phyloP scores from a whole-genome alignment of 169 alveolate species.

The Nephromyces sp. region DNA sequence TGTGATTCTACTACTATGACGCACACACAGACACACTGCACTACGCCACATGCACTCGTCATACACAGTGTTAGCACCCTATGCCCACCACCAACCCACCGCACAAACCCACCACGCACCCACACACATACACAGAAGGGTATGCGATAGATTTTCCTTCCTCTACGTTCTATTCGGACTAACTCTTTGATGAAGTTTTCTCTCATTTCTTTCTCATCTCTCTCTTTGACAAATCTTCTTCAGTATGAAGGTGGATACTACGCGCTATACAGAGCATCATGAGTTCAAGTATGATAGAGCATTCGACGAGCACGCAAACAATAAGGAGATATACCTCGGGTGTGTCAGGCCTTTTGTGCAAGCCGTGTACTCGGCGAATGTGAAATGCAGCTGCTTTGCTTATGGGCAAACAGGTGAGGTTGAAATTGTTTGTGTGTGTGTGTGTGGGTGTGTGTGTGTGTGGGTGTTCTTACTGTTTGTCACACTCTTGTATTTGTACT shows the following conservation, averaged over 20 bases:
- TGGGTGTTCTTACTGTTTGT: too few species aligned
- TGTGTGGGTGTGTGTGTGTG: too few species aligned
- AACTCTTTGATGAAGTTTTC: not conserved
- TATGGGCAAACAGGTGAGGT: slow-evolving; percentile 66
- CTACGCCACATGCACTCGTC: too few species aligned
- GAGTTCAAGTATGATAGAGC: slow-evolving; percentile 63
- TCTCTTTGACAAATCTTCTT: not conserved
- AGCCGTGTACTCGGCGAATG: slow-evolving; percentile 42
- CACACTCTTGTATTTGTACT: too few species aligned
- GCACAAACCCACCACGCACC: too few species aligned
- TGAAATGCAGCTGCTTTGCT: slow-evolving; percentile 68
- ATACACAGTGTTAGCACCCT: too few species aligned
- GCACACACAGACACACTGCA: too few species aligned
- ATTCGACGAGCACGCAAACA: slow-evolving; percentile 51
- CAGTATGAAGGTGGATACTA: slow-evolving; percentile 33
- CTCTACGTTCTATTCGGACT: not conserved
- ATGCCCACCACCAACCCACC: too few species aligned
- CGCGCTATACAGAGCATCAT: slow-evolving; percentile 62
- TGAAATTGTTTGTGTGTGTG: too few species aligned
- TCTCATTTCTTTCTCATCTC: not conserved
- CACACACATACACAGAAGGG: too few species aligned
- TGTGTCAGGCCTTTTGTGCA: slow-evolving; percentile 55
- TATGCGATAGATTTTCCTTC: not conserved
- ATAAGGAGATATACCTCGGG: slow-evolving; percentile 41
- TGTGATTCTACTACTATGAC: too few species aligned